phyloP scores from a whole-genome alignment of 768 basidiomycete genomes.

The Boletus sp. region DNA sequence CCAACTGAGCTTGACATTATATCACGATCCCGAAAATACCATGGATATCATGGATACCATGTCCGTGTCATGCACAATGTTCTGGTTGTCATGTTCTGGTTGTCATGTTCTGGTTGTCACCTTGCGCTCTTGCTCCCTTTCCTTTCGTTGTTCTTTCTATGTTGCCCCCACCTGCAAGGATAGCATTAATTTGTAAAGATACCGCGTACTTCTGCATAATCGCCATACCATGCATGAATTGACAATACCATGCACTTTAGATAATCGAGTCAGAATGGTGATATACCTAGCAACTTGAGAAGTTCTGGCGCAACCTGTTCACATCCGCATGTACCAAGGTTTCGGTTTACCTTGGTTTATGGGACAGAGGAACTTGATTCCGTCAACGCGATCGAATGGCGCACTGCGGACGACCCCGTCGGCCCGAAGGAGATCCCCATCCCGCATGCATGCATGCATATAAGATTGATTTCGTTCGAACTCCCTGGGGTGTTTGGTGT shows the following conservation, averaged over 20 bases:
- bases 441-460: neutral
- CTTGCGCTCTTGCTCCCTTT: neutral
- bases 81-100: constrained; percentile 4
- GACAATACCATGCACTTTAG: constrained; percentile 3
- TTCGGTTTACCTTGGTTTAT: too few species aligned
- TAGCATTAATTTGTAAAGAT: constrained; percentile 17
- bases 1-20: constrained; percentile 19
- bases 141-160: constrained; percentile 5
- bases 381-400: constrained; percentile 87
- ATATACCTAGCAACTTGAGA: too few species aligned
- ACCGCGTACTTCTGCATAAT: constrained; percentile 21
- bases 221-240: constrained; percentile 8
- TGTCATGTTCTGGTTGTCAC: constrained; percentile 1
- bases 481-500: constrained; percentile 43
- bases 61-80: neutral
- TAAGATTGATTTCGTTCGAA: neutral
- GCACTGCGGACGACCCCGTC: constrained; percentile 40
- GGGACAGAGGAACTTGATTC: constrained; percentile 69
- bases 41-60: constrained; percentile 7
- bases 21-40: constrained; percentile 5
- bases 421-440: constrained; percentile 67
- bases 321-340: too few species aligned
- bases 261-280: neutral
- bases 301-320: too few species aligned
- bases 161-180: neutral